Evolutionary conservation across 371 early-diverging fungal species (phyloP), one percentile per base, ranked within the genome.

Genomic region (Phascolomyces articulosus): DNA sequence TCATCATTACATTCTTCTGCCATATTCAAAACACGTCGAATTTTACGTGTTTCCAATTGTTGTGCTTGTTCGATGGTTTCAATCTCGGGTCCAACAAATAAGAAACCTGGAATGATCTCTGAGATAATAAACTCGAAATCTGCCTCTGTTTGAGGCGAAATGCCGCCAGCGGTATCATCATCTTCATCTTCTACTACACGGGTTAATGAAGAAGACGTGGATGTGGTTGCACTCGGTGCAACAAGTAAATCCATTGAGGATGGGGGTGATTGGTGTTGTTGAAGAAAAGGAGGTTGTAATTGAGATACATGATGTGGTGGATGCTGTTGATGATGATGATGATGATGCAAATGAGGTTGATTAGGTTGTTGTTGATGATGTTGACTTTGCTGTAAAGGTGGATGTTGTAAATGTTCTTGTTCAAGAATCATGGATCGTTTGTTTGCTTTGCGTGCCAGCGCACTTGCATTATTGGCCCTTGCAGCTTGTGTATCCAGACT

Each of bases 61-160:
- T 71, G 66, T 3, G 85, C 85, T 48, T 87, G 85, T 15, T 80
- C 74, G 7, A 62, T 41, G 15, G 77, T 82, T 18, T 81, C 79
- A 56, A 87, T 84, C 64, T 87, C 88, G 9, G 88, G 88, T 0
- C 88, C 88, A 16, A 87, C 77, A 71, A 67, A 87, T 29, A 87
- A 62, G 59, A 87, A 86, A 1, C 79, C 79, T 13, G 87, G 88
- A 18, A 87, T 75, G 55, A 87, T 82, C 31, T 85, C 85, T 4
- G 87, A 86, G 29, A 87, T 83, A 8, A 78, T 71, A 70, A 86
- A 84, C 24, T 76, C 75, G 49, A 78, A 81, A 49, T 85, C 82
- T 20, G 79, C 49, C 60, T 76, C 77, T 10, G 83, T 74, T 27
- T 71, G 62, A 3, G 73, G 83, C 11, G 78, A 73, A 10, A 67